Base-by-base conservation (phyloP, 73 alveolate genomes). In the Paramecium primaurelia region DNA sequence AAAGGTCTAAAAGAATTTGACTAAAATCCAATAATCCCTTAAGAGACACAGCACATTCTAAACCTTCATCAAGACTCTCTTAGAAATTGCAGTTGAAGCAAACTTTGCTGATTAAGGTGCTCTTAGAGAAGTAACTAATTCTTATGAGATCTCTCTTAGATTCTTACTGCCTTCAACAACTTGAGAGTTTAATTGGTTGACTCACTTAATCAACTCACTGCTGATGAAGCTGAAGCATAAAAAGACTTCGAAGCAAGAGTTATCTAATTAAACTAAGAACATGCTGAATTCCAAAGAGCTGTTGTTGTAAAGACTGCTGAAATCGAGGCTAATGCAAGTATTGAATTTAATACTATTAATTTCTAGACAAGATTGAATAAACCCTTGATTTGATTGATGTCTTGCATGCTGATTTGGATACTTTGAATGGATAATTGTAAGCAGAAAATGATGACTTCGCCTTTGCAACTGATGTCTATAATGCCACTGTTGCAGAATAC, bases 71-170 rank as follows among this genome's bases (percentile, higher is more conserved):
- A 80, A 80, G 91, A 42, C 91, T 26, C 54, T 80, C 25, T 25
- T 80, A 18, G 77, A 80, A 80, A 80, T 80, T 47, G 91, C 91
- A 45, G 71, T 49, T 45, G 91, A 80, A 45, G 71, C 91, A 10
- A 80, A 80, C 91, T 80, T 80, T 47, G 91, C 91, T 80, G 73
- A 80, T 47, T 18, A 80, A 80, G 91, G 91, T 44, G 91, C 91
- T 26, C 77, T 80, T 80, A 42, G 14, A 80, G 71, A 80, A 20
- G 91, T 80, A 80, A 20, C 28, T 20, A 14, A 18, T 77, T n/a
- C 22, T 14, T 18, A 45, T 45, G 6, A 45, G 30, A 4, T 54
- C 34, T 3, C 25, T 26, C 20, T 38, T 44, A 80, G 91, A 80
- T 80, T 26, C 47, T 80, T 49, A 36, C 45, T 45, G 91, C 91